phyloP scores from a whole-genome alignment of 2,329 filamentous ascomycete species.

The Penicillium verrucosum region DNA sequence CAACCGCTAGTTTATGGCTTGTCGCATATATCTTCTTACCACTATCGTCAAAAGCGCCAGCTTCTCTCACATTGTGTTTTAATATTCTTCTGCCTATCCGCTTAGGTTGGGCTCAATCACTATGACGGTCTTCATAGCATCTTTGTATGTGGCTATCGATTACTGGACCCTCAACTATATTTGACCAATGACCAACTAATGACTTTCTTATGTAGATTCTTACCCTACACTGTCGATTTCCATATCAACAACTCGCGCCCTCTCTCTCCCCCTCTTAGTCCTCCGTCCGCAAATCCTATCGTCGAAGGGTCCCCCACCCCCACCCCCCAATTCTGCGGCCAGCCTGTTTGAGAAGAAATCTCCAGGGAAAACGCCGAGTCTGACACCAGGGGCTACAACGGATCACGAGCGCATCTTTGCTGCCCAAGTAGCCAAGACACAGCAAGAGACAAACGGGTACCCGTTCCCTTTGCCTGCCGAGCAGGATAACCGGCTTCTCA shows the following conservation, averaged over 20 bases:
- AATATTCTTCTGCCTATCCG: conserved; percentile 9
- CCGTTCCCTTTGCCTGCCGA: conserved; percentile 31
- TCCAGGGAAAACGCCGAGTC: conserved; percentile 20
- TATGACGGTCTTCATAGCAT: conserved; percentile 61
- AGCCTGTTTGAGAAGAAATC: conserved; percentile 37
- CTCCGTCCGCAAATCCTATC: conserved; percentile 23
- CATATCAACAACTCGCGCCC: conserved; percentile 51
- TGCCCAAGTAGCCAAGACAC: conserved; percentile 21
- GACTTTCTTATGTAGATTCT: conserved; percentile 59
- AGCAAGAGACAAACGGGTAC: conserved; percentile 26
- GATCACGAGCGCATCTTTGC: conserved; percentile 44
- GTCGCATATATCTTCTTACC: neutral
- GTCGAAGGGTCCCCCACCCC: conserved; percentile 27
- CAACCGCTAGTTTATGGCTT: neutral
- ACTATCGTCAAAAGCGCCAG: neutral
- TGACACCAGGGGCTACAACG: conserved; percentile 43
- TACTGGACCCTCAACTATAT: neutral
- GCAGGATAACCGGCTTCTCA: conserved; percentile 51
- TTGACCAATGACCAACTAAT: conserved; percentile 14
- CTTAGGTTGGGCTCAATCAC: conserved; percentile 16
- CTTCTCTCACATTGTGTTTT: neutral
- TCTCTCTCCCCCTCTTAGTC: conserved; percentile 44
- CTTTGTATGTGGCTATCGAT: conserved; percentile 48
- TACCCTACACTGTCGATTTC: conserved; percentile 91
- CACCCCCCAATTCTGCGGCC: conserved; percentile 22